phyloP scores from a whole-genome alignment of 345 rosid genomes.

The Lagerstroemia speciosa region DNA sequence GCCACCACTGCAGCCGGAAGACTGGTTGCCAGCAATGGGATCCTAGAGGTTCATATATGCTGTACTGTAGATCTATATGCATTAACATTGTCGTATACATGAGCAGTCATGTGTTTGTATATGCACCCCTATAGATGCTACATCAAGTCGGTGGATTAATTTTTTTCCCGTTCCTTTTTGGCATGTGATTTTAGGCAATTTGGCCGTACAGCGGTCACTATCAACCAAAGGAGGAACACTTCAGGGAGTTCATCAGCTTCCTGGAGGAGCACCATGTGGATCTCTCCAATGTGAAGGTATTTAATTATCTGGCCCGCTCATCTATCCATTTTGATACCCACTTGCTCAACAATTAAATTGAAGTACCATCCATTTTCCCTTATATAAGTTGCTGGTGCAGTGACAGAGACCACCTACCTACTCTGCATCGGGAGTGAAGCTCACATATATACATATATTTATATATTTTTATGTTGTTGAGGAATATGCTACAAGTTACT shows the following conservation, averaged over 20 bases:
- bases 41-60: slow-evolving; percentile 32
- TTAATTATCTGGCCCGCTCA: neutral
- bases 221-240: slow-evolving; percentile 84
- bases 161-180: neutral
- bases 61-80: too few species aligned
- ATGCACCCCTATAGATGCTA: neutral
- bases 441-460: too few species aligned
- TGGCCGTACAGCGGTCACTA: slow-evolving; percentile 99
- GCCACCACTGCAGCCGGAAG: slow-evolving; percentile 70
- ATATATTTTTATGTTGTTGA: too few species aligned
- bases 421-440: too few species aligned
- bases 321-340: neutral
- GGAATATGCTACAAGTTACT: neutral
- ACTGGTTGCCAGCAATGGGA: slow-evolving; percentile 41
- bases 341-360: neutral
- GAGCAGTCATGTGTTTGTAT: neutral
- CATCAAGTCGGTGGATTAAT: neutral
- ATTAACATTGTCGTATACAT: neutral
- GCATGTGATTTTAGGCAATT: slow-evolving; percentile 40
- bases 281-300: slow-evolving; percentile 78
- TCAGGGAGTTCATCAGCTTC: slow-evolving; percentile 61
- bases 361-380: neutral
- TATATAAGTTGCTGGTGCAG: neutral
- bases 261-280: slow-evolving; percentile 59
- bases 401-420: too few species aligned